Evolutionary conservation across 768 basidiomycete genomes (phyloP).

Genomic region (Cyclocybe aegerita): DNA sequence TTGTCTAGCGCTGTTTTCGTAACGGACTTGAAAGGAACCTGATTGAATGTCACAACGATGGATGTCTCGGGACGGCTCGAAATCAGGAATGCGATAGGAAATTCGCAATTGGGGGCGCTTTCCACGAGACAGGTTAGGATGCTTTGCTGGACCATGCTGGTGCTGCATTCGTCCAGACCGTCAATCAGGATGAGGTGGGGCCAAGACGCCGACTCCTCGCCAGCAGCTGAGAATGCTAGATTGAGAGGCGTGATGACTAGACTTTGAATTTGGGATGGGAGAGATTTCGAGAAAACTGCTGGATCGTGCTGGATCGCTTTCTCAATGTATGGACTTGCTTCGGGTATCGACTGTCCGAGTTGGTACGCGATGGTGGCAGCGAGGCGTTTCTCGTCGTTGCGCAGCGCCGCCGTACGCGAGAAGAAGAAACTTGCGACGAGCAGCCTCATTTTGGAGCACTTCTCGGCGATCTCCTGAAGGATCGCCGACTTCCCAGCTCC

Average conservation of each 20-base stretch:
- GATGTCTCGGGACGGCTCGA: slow-evolving; percentile 11
- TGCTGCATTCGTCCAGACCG: slow-evolving; percentile 6
- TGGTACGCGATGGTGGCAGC: slow-evolving; percentile 6
- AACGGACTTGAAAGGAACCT: neutral
- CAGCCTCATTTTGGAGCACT: neutral
- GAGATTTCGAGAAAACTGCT: slow-evolving; percentile 7
- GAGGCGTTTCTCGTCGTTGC: neutral
- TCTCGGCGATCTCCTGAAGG: neutral
- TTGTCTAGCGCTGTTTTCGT: slow-evolving; percentile 4
- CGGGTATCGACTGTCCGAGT: neutral
- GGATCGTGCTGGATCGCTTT: slow-evolving; percentile 3
- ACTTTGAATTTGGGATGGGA: neutral
- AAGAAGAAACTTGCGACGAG: slow-evolving; percentile 8
- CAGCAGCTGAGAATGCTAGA: neutral
- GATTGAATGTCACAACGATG: slow-evolving; percentile 2
- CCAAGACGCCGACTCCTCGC: neutral
- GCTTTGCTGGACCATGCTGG: neutral
- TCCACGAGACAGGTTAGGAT: neutral
- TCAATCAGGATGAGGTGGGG: slow-evolving; percentile 1
- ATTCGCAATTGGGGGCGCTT: neutral
- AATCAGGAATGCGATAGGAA: slow-evolving; percentile 6
- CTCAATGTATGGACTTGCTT: slow-evolving; percentile 1
- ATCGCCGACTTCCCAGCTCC: slow-evolving; percentile 6
- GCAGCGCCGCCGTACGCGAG: neutral
- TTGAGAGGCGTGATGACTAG: slow-evolving; percentile 6